These are phyloP conservation scores for Diaporthe batatas DNA, from an alignment of 2,329 filamentous ascomycete species.

Conservation along the genomic window DNA sequence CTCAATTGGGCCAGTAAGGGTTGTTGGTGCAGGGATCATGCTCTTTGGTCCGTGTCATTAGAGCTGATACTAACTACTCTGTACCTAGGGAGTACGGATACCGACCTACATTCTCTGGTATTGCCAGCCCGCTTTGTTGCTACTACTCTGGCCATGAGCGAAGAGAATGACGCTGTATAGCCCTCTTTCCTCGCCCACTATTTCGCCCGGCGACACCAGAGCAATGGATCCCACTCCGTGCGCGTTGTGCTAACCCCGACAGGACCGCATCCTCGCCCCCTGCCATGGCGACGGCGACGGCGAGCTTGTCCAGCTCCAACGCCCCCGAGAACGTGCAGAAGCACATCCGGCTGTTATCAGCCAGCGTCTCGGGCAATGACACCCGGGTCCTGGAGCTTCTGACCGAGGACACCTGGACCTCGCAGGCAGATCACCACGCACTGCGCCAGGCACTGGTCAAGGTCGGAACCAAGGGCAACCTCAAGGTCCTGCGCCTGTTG, in stretches of 20 bases:
- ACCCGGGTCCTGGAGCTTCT: conserved; percentile 53
- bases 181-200: background rate
- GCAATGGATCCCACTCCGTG: background rate
- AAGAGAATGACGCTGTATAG: background rate
- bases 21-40: conserved; percentile 21
- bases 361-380: conserved; percentile 55
- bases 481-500: conserved; percentile 53
- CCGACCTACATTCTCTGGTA: background rate
- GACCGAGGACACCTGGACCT: conserved; percentile 53
- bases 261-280: background rate
- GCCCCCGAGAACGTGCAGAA: conserved; percentile 51
- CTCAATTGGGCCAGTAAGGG: background rate
- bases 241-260: background rate
- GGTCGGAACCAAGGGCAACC: conserved; percentile 52
- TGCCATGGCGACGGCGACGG: conserved; percentile 25
- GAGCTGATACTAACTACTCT: background rate
- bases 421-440: conserved; percentile 52
- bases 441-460: conserved; percentile 56
- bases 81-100: too few relatives aligned
- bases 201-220: background rate
- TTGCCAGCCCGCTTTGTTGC: background rate
- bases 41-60: conserved; percentile 13
- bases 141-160: background rate
- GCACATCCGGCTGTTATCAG: conserved; percentile 54
- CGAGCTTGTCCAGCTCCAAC: conserved; percentile 54